Evolutionary conservation across 2,329 filamentous ascomycete genomes (phyloP).

Genomic region (Aspergillus ibericus): DNA sequence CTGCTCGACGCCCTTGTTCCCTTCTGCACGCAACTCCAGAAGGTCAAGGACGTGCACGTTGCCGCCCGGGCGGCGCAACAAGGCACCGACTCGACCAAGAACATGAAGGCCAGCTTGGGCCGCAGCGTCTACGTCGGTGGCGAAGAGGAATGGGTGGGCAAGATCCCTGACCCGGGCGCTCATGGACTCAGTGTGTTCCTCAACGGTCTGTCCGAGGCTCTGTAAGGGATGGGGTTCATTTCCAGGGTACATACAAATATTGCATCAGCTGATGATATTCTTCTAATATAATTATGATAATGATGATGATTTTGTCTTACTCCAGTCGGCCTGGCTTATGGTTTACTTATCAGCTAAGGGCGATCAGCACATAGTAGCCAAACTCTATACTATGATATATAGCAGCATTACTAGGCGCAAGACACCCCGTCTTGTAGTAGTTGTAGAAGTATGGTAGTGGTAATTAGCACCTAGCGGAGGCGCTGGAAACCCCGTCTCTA

Average conservation of each 20-base stretch:
- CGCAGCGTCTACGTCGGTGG: slow-evolving; percentile 80
- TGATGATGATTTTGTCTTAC: slow-evolving; percentile 6
- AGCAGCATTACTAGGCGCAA: no score
- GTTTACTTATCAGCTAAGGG: not conserved
- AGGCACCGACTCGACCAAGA: slow-evolving; percentile 81
- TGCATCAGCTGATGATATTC: slow-evolving; percentile 5
- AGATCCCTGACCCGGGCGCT: slow-evolving; percentile 72
- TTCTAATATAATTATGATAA: slow-evolving; percentile 8
- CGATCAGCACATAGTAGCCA: not conserved
- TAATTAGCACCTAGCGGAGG: no score
- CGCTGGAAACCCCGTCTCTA: not conserved
- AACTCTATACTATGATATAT: no score
- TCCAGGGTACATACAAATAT: slow-evolving; percentile 29
- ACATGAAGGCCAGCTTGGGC: slow-evolving; percentile 87
- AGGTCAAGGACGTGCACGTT: slow-evolving; percentile 65
- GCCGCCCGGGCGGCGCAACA: slow-evolving; percentile 74
- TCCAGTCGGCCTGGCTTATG: not conserved
- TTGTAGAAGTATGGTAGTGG: no score
- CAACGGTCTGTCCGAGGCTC: slow-evolving; percentile 66
- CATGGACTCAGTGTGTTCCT: slow-evolving; percentile 84
- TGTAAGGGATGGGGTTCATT: slow-evolving; percentile 22
- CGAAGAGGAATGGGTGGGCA: slow-evolving; percentile 61
- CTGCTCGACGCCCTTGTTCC: slow-evolving; percentile 86
- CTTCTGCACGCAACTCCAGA: slow-evolving; percentile 71
- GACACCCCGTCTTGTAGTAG: no score